Percentiles rank a stretch among this genome's conserved stretches.
These are phyloP conservation scores for Tremella mesenterica DNA, from an alignment of 768 basidiomycete genomes.

Conservation along the genomic window DNA sequence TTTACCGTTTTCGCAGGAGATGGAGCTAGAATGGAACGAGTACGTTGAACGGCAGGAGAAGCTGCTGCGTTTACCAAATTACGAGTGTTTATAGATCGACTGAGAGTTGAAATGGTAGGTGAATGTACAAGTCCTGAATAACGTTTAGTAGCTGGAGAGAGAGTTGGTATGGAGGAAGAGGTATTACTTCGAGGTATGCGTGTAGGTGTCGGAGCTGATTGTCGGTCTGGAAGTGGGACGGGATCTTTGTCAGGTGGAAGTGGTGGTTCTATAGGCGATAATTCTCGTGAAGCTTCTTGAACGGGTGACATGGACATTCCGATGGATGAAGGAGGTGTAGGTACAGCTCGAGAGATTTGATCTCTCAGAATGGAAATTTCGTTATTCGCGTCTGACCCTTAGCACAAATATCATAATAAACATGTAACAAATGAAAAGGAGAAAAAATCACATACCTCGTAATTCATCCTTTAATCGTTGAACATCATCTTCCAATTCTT, in stretches of 20 bases:
- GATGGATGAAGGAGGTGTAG: constrained; percentile 28
- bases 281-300: constrained; percentile 10
- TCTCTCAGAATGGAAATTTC: constrained; percentile 77
- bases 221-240: background rate
- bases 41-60: constrained; percentile 19
- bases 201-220: constrained; percentile 1
- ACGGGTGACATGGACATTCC: constrained; percentile 26
- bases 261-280: constrained; percentile 15
- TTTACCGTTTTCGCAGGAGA: background rate
- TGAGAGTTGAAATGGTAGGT: constrained; percentile 8
- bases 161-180: constrained; percentile 15
- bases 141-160: constrained; percentile 15
- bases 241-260: constrained; percentile 4
- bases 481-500: constrained; percentile 75
- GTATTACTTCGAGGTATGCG: constrained; percentile 10
- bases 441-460: constrained; percentile 62
- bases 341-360: constrained; percentile 49
- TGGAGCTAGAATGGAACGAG: constrained; percentile 11
- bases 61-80: constrained; percentile 19
- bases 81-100: constrained; percentile 27
- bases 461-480: constrained; percentile 89
- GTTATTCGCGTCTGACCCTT: constrained; percentile 62
- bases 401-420: background rate
- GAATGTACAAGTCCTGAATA: background rate
- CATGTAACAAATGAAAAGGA: constrained; percentile 7